A percentile compares a stretch with the other conserved stretches of the same genome.
Conservation (phyloP, 805 yeast genomes). For the Yarrowia sp. region DNA sequence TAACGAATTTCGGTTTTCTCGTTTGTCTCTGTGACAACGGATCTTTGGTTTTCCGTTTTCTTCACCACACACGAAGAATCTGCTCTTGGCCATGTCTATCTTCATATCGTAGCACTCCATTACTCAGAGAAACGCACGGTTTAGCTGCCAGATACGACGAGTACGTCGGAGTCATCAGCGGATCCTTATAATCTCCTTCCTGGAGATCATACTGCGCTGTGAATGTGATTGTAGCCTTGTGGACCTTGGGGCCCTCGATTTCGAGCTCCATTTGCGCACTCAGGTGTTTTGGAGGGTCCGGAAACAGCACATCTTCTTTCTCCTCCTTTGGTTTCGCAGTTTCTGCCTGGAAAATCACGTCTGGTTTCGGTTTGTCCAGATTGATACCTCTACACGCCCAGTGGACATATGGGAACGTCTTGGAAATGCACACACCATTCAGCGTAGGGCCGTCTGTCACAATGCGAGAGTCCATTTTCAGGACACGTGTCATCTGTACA, state of each 20-base stretch:
- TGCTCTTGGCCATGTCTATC: not conserved
- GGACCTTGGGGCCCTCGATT: conserved; percentile 11
- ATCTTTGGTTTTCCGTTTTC: no score
- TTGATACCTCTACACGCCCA: conserved; percentile 34
- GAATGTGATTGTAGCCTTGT: conserved; percentile 10
- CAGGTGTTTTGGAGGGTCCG: conserved; percentile 23
- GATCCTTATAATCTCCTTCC: conserved; percentile 27
- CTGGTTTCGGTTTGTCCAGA: conserved; percentile 33
- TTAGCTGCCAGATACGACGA: conserved; percentile 31
- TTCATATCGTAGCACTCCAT: conserved; percentile 7
- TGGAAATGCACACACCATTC: conserved; percentile 24
- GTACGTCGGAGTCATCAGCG: conserved; percentile 27
- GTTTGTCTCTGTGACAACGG: no score
- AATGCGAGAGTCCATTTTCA: conserved; percentile 23
- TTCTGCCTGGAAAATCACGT: conserved; percentile 24
- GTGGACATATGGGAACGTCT: conserved; percentile 18
- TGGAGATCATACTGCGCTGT: conserved; percentile 32
- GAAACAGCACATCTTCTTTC: conserved; percentile 22
- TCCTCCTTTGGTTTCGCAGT: conserved; percentile 17
- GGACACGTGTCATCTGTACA: conserved; percentile 14
- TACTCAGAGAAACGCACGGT: conserved; percentile 26
- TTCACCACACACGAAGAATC: conserved; percentile 13
- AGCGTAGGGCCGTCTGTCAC: conserved; percentile 24
- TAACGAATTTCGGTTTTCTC: no score
- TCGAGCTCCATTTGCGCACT: conserved; percentile 34